Percentiles rank a stretch among this genome's conserved stretches.
These are phyloP conservation scores for Penicillium occitanis DNA, from an alignment of 2,329 filamentous ascomycete genomes.

Conservation along the genomic window DNA sequence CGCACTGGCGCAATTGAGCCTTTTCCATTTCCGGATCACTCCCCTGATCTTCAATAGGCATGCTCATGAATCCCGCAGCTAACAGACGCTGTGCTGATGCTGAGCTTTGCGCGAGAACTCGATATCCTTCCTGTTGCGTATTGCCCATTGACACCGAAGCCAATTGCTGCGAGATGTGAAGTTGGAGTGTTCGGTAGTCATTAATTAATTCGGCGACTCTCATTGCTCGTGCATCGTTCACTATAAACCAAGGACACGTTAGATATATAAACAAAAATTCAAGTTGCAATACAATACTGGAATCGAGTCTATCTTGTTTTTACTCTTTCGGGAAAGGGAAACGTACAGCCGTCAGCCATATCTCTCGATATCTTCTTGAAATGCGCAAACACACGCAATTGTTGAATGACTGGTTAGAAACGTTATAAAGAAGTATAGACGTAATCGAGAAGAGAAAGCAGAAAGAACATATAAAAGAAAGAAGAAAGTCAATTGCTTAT, in stretches of 20 bases:
- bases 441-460: background rate
- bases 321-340: slow-evolving; percentile 20
- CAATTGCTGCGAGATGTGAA: slow-evolving; percentile 58
- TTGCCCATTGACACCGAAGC: slow-evolving; percentile 54
- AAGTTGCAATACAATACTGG: background rate
- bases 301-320: background rate
- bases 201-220: slow-evolving; percentile 63
- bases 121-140: slow-evolving; percentile 60
- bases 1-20: slow-evolving; percentile 50
- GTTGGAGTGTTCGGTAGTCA: slow-evolving; percentile 62
- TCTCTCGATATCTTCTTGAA: slow-evolving; percentile 10
- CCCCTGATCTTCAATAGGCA: slow-evolving; percentile 39
- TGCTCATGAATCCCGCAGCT: slow-evolving; percentile 45
- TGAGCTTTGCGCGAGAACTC: slow-evolving; percentile 57
- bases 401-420: background rate
- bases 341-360: slow-evolving; percentile 61
- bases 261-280: background rate
- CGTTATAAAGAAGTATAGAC: background rate
- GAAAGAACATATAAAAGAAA: slow-evolving; percentile 1
- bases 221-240: slow-evolving; percentile 64
- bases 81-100: slow-evolving; percentile 57
- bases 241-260: slow-evolving; percentile 36
- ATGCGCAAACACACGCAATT: slow-evolving; percentile 10
- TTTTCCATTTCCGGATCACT: slow-evolving; percentile 54
- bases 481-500: slow-evolving; percentile 7